Evolutionary conservation across 148 eudicot species (phyloP), one percentile per base, ranked within the genome.

Genomic region (Rhododendron kiyosumense): DNA sequence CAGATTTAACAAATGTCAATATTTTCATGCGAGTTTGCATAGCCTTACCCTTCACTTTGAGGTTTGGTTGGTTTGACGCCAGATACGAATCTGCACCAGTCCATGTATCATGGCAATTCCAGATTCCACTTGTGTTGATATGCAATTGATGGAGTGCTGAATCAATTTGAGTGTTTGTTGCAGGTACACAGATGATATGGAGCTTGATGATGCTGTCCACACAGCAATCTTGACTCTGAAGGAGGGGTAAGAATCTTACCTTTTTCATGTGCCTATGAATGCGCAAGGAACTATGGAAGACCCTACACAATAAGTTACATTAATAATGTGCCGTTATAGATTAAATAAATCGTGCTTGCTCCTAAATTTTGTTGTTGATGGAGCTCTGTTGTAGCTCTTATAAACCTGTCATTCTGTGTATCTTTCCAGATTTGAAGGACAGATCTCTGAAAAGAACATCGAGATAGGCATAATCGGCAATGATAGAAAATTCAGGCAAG

Each of bases 121-220:
- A 26, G 48, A 22, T 83, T 75, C 48, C 48, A 38, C 20, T 36
- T 36, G 46, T 45, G 36, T 30, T 75, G 79, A 34, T 34, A 36
- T 30, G 67, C 14, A 69, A 83, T 65, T 63, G 43, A 46, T 83
- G 17, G 34, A 2, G 4, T 71, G 28, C 36, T 71, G 24, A 74
- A 12, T 75, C 54, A 28, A 24, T 73, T 75, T 48, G 59, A 41
- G 83, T 83, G 52, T 30, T 71, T 59, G 45, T 71, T 91, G 86
- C 90, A 97, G 99, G 93, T 97, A 97, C 86, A 93, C 98, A 20
- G 99, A 97, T 83, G 99, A 97, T 86, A 95, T 95, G 98, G 99
- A 97, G 88, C 99, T 97, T 51, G 98, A 97, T 82, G 99, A 97
- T 91, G 99, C 99, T 87, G 94, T 97, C 85, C 99, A 97, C 93